Conservation (phyloP, 306 rosid genomes). For the Trifolium fragiferum region DNA sequence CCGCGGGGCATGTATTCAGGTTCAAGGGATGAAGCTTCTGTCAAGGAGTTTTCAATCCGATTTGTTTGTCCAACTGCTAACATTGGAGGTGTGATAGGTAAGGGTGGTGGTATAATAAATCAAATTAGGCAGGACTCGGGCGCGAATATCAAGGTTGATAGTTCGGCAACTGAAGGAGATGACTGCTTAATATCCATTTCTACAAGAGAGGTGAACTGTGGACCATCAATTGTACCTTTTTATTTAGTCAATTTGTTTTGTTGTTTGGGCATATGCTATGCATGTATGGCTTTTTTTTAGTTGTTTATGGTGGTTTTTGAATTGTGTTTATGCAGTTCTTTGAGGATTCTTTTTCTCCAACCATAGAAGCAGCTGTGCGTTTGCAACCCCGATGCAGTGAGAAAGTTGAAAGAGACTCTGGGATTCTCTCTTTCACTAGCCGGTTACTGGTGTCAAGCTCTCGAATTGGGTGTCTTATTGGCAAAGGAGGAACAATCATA, state of each 20-base stretch:
- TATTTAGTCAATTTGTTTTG: background rate
- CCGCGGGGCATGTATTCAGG: slow-evolving; percentile 83
- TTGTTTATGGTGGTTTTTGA: slow-evolving; percentile 9
- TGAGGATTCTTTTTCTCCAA: slow-evolving; percentile 82
- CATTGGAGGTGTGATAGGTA: slow-evolving; percentile 96
- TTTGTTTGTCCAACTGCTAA: slow-evolving; percentile 85
- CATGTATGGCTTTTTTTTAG: background rate
- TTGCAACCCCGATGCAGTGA: slow-evolving; percentile 95
- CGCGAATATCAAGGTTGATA: slow-evolving; percentile 91
- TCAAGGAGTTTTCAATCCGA: slow-evolving; percentile 79
- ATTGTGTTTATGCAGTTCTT: slow-evolving; percentile 60
- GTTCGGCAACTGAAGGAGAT: slow-evolving; percentile 88
- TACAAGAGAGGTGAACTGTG: slow-evolving; percentile 77
- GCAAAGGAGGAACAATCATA: slow-evolving; percentile 90
- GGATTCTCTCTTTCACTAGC: slow-evolving; percentile 84
- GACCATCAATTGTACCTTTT: slow-evolving; percentile 8
- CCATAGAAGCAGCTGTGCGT: slow-evolving; percentile 92
- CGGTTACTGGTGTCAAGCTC: slow-evolving; percentile 86
- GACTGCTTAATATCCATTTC: slow-evolving; percentile 85
- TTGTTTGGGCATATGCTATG: slow-evolving; percentile 14
- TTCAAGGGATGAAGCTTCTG: slow-evolving; percentile 80
- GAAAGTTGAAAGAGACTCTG: slow-evolving; percentile 94
- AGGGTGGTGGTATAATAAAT: slow-evolving; percentile 91
- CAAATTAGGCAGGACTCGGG: slow-evolving; percentile 97
- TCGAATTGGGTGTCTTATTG: slow-evolving; percentile 96